phyloP scores from a whole-genome alignment of 257 asterid genomes.

The Solanum boliviense region DNA sequence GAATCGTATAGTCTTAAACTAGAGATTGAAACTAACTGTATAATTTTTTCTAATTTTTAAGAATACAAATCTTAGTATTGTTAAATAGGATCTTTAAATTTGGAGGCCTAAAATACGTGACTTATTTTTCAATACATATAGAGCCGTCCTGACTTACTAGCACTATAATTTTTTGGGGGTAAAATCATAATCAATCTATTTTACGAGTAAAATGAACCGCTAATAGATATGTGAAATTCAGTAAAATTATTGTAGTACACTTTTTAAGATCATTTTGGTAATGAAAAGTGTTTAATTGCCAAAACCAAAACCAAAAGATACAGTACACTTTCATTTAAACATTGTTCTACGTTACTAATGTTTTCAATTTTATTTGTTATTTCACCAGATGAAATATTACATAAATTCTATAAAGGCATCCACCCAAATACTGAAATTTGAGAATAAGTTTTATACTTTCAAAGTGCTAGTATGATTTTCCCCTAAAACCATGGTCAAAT shows the following conservation, averaged over 20 bases:
- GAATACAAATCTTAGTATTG: too few relatives aligned
- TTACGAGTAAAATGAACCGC: background rate
- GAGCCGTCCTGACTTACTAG: too few relatives aligned
- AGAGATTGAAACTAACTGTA: too few relatives aligned
- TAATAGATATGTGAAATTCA: background rate
- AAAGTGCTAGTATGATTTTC: background rate
- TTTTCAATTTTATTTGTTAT: background rate
- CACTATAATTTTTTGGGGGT: background rate
- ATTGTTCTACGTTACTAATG: background rate
- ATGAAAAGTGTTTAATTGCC: background rate
- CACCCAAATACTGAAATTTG: background rate
- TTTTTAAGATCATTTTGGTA: background rate
- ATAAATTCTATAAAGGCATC: background rate
- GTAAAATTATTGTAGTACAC: background rate
- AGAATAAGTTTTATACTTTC: background rate
- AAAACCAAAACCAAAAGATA: background rate
- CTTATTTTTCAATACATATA: too few relatives aligned
- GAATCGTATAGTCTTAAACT: too few relatives aligned
- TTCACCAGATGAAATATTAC: background rate
- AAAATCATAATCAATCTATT: background rate
- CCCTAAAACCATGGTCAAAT: background rate
- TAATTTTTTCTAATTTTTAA: too few relatives aligned
- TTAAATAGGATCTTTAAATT: too few relatives aligned
- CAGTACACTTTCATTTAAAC: background rate
- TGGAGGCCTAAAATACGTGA: too few relatives aligned